These are phyloP conservation scores for Rhododendron molle DNA, from an alignment of 148 eudicot genomes.

Conservation along the genomic window DNA sequence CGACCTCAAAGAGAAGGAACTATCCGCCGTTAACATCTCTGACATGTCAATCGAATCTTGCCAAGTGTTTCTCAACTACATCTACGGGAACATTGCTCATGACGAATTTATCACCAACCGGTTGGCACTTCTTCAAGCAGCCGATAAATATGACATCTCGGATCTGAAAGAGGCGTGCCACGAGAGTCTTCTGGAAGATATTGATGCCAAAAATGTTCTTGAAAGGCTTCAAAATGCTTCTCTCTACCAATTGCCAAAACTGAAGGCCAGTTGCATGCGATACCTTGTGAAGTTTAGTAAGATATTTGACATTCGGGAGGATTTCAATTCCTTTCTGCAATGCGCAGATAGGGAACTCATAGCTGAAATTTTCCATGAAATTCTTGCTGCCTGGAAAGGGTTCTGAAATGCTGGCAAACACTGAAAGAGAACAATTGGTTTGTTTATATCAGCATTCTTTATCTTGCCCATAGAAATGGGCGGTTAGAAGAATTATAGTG, in stretches of 20 bases:
- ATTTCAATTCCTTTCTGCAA: slow-evolving; percentile 57
- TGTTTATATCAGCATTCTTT: slow-evolving; percentile 4
- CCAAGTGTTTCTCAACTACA: slow-evolving; percentile 63
- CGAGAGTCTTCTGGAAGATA: slow-evolving; percentile 75
- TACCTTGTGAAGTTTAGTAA: slow-evolving; percentile 87
- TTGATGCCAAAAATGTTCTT: slow-evolving; percentile 66
- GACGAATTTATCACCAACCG: slow-evolving; percentile 65
- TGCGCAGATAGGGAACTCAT: slow-evolving; percentile 79
- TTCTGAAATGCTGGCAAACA: slow-evolving; percentile 40
- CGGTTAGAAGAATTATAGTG: slow-evolving; percentile 3
- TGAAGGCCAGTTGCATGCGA: slow-evolving; percentile 62
- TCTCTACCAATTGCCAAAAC: slow-evolving; percentile 62
- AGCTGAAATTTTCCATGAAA: slow-evolving; percentile 64
- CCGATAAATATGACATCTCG: slow-evolving; percentile 75
- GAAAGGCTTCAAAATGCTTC: slow-evolving; percentile 75
- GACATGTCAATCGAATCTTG: slow-evolving; percentile 79
- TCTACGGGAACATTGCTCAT: slow-evolving; percentile 56
- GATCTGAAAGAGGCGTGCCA: slow-evolving; percentile 88
- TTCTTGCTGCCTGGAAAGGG: slow-evolving; percentile 89
- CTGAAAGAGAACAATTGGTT: slow-evolving; percentile 1
- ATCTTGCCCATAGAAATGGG: neutral
- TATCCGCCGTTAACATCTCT: slow-evolving; percentile 53
- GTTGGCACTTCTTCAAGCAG: slow-evolving; percentile 65
- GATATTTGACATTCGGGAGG: slow-evolving; percentile 74
- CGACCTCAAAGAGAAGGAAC: slow-evolving; percentile 70